These are phyloP conservation scores for Zanthoxylum bungeanum DNA, from an alignment of 345 rosid species.

Conservation along the genomic window DNA sequence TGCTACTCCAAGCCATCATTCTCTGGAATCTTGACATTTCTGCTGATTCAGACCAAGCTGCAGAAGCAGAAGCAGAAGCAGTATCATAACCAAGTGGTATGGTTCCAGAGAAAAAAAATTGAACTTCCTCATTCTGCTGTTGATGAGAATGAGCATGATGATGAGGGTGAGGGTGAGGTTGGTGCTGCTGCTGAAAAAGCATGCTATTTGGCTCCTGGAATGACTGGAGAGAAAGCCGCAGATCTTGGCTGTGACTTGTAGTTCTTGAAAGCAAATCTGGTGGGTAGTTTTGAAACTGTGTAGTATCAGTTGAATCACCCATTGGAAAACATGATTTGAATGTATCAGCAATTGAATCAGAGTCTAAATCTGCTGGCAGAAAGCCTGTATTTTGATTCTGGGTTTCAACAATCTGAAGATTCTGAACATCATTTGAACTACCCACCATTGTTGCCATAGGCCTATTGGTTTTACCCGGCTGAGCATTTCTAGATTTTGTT, in stretches of 20 bases:
- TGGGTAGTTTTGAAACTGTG: slow-evolving; percentile 49
- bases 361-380: slow-evolving; percentile 62
- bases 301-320: slow-evolving; percentile 49
- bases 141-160: slow-evolving; percentile 17
- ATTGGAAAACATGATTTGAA: slow-evolving; percentile 83
- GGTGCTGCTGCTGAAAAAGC: slow-evolving; percentile 40
- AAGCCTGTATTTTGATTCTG: slow-evolving; percentile 36
- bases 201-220: slow-evolving; percentile 50
- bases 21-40: slow-evolving; percentile 62
- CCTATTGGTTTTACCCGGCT: not conserved
- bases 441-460: too few relatives aligned
- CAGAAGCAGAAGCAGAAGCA: slow-evolving; percentile 41
- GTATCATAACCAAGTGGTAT: slow-evolving; percentile 42
- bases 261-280: slow-evolving; percentile 82
- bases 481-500: slow-evolving; percentile 18
- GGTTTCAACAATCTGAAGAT: slow-evolving; percentile 31
- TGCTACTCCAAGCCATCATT: slow-evolving; percentile 51
- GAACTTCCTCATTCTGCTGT: slow-evolving; percentile 39
- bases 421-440: slow-evolving; percentile 13
- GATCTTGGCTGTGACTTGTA: slow-evolving; percentile 81
- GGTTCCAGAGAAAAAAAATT: slow-evolving; percentile 45
- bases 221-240: slow-evolving; percentile 84
- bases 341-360: slow-evolving; percentile 89
- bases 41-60: slow-evolving; percentile 52
- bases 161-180: slow-evolving; percentile 23